Percentiles rank a stretch among this genome's conserved stretches.
Evolutionary conservation across 257 asterid species (phyloP).

Genomic region (Anisodus acutangulus): DNA sequence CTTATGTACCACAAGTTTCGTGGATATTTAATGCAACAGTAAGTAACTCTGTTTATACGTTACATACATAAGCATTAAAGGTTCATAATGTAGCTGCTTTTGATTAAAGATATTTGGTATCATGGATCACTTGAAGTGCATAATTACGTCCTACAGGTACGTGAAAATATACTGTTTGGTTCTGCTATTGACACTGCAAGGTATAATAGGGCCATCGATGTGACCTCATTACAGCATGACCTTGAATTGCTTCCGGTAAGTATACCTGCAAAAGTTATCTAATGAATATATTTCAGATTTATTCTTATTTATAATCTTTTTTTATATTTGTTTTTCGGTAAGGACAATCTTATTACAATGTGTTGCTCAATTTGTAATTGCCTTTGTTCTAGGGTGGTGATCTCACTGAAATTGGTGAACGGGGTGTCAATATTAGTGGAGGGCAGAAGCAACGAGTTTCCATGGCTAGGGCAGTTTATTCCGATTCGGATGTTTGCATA

Average conservation of each 20-base stretch:
- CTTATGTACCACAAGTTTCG: conserved; percentile 94
- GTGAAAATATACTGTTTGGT: conserved; percentile 93
- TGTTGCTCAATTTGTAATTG: conserved; percentile 29
- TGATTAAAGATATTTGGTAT: conserved; percentile 20
- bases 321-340: neutral
- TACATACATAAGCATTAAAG: neutral
- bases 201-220: conserved; percentile 72
- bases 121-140: conserved; percentile 31
- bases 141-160: conserved; percentile 60
- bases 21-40: conserved; percentile 99
- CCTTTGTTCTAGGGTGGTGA: conserved; percentile 77
- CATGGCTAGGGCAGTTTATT: conserved; percentile 97
- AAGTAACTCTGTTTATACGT: conserved; percentile 38
- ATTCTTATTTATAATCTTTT: neutral
- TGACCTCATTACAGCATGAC: conserved; percentile 85
- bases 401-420: conserved; percentile 98
- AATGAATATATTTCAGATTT: neutral
- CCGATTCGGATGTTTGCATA: conserved; percentile 85
- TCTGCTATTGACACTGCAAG: conserved; percentile 61
- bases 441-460: conserved; percentile 99
- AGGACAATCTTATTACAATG: neutral
- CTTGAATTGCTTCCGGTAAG: conserved; percentile 86
- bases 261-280: conserved; percentile 26
- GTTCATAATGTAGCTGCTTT: neutral
- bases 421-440: conserved; percentile 99